Evolutionary conservation across 1,284 basidiomycete species (phyloP), one percentile per base, ranked within the genome.

Genomic region (Macrocystidia cucumis): DNA sequence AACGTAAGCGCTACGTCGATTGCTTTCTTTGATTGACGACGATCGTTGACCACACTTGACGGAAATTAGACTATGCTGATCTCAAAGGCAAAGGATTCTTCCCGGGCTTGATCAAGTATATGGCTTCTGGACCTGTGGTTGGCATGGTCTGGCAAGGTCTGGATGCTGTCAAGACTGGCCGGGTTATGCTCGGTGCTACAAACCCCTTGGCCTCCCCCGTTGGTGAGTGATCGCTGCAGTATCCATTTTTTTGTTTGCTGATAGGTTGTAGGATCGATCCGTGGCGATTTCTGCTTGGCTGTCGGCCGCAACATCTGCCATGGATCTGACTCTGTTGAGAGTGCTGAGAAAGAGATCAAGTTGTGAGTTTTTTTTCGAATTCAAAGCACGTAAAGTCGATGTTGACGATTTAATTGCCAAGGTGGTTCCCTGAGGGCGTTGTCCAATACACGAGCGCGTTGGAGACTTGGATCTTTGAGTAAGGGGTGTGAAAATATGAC

Each of bases 111-210:
- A 83, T 95, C 74, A 82, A 80, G 59, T 96, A 96, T 76, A 90
- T 97, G 93, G 75, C 80, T 39, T 79, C 89, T 45, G 95, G 95
- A 45, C 95, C 95, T 51, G 95, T 99, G 50, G 84, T 96, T 54
- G 89, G 77, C 55, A 96, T 97, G 81, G 95, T 95, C 54, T 97
- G 91, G 78, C 77, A 97, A 69, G 95, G 95, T 51, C 82, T 93
- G 54, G 91, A 96, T 59, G 91, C 90, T 49, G 91, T 96, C 72
- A 95, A 95, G 76, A 91, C 88, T 44, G 92, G 92, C 51, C 91
- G 92, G 66, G 74, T 63, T 60, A 91, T 98, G 81, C 87, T 98
- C 52, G 92, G 95, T 58, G 83, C 91, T 32, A 98, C 96, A 59
- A 97, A 98, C 82, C 96, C 95, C 42, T 79, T 98, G 44, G 76